Percentiles rank a stretch among this genome's conserved stretches.
Conservation (phyloP, 371 early-diverging fungal species). For the Apophysomyces ossiformis region DNA sequence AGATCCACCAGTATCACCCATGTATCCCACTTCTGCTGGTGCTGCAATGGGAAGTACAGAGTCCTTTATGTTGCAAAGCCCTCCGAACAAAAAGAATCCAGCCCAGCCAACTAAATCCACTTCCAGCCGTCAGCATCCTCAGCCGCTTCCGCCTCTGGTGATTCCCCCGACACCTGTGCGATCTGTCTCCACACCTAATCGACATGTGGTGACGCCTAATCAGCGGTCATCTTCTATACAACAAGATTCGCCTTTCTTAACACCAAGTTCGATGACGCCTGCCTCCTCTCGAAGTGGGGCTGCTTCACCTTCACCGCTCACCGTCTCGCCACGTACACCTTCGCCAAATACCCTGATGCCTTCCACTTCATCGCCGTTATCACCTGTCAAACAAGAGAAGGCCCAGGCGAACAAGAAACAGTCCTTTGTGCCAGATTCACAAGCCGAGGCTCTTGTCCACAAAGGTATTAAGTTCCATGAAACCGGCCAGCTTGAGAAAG, state of each 20-base stretch:
- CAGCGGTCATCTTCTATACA: not conserved
- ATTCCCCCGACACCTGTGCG: constrained; percentile 35
- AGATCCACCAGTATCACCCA: too few relatives aligned
- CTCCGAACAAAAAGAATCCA: constrained; percentile 13
- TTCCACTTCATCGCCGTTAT: constrained; percentile 14
- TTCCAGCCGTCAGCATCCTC: constrained; percentile 29
- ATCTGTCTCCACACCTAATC: constrained; percentile 25
- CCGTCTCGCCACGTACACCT: constrained; percentile 25
- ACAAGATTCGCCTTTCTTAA: constrained; percentile 14
- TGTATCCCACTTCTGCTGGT: not conserved
- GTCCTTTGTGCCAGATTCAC: not conserved
- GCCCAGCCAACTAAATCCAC: constrained; percentile 8
- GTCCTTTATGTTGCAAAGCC: not conserved
- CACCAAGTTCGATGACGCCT: constrained; percentile 13
- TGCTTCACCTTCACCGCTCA: not conserved
- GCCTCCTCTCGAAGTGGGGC: constrained; percentile 10
- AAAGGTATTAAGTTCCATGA: constrained; percentile 66
- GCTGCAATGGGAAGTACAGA: not conserved
- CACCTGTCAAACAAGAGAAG: constrained; percentile 13
- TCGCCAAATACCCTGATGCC: constrained; percentile 26
- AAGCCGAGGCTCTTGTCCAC: constrained; percentile 29
- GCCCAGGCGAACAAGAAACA: not conserved
- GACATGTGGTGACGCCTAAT: constrained; percentile 6
- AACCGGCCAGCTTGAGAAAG: constrained; percentile 62
- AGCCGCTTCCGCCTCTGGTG: constrained; percentile 37